Evolutionary conservation across 257 asterid genomes (phyloP), one percentile per base, ranked within the genome.

Genomic region (Marsdenia floribunda): DNA sequence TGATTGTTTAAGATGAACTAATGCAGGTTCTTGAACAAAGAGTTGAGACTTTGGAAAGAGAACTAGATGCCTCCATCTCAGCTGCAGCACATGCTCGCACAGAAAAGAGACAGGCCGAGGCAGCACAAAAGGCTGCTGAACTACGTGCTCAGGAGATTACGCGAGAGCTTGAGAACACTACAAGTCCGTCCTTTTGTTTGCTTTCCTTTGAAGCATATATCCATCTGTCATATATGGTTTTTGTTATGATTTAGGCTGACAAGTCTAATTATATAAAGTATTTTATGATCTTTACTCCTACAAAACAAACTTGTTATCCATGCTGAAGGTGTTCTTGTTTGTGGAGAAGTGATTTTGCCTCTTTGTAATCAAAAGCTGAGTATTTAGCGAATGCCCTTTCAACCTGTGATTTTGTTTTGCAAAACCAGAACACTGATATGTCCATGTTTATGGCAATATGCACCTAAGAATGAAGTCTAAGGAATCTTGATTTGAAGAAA

Each of bases 81-180:
- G 98, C 97, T 65, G 96, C 99, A 77, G 98, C 99, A 44, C 96
- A 77, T 76, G 96, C 99, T 57, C 96, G 98, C 2, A 88, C 86
- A 26, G 97, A 95, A 59, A 95, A 91, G 81, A 92, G 99, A 40
- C 96, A 88, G 75, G 99, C 97, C 49, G 96, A 92, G 89, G 93
- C 90, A 21, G 88, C 89, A 22, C 97, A 95, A 79, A 95, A 88
- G 81, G 92, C 96, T 81, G 96, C 99, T 47, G 97, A 95, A 76
- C 77, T 92, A 46, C 96, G 87, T 42, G 89, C 93, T 6, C 89
- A 75, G 72, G 98, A 95, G 71, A 83, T 92, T 72, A 90, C 94
- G 13, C 88, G 68, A 81, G 98, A 92, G 81, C 93, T 95, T 52
- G 99, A 95, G 78, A 95, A 92, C 89, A 95, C 99, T 11, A 83